Evolutionary conservation across 495 filamentous ascomycete genomes (phyloP).

Genomic region (Zalerion maritima): DNA sequence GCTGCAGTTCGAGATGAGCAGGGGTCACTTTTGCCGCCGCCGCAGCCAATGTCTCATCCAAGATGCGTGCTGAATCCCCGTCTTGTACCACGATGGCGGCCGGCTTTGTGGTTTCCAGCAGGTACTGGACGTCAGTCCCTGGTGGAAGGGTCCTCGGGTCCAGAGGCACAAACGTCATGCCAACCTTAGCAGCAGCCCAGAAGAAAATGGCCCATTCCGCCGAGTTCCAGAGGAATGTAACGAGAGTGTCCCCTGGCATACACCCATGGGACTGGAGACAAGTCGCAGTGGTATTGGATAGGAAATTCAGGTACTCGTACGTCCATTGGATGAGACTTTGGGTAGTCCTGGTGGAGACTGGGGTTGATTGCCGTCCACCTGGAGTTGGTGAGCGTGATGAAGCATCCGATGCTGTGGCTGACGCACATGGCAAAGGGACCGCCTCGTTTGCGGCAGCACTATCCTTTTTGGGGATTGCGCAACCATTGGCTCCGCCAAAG

Average conservation of each 20-base stretch:
- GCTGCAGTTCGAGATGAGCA: too few species aligned
- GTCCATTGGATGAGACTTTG: too few species aligned
- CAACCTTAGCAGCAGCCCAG: constrained; percentile 17
- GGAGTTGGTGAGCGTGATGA: too few species aligned
- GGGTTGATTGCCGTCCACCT: too few species aligned
- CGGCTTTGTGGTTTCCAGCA: constrained; percentile 10
- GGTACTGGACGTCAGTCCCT: constrained; percentile 7
- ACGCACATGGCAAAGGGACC: too few species aligned
- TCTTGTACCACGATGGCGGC: constrained; percentile 15
- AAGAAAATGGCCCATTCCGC: constrained; percentile 20
- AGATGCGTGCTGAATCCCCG: constrained; percentile 1
- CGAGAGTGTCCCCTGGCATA: constrained; percentile 6
- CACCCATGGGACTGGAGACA: constrained; percentile 4
- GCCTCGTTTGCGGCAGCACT: too few species aligned
- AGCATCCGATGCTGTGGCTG: too few species aligned
- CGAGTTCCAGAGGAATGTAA: constrained; percentile 16
- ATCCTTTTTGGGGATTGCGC: too few species aligned
- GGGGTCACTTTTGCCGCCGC: not conserved
- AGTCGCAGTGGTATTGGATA: too few species aligned
- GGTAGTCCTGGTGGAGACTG: too few species aligned
- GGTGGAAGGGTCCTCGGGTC: constrained; percentile 12
- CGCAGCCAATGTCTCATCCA: not conserved
- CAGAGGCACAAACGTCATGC: constrained; percentile 15
- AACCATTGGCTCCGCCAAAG: too few species aligned
- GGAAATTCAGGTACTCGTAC: too few species aligned